Percentiles rank a stretch among this genome's conserved stretches.
Conservation (phyloP, 257 asterid genomes). For the Ligustrum vulgare region DNA sequence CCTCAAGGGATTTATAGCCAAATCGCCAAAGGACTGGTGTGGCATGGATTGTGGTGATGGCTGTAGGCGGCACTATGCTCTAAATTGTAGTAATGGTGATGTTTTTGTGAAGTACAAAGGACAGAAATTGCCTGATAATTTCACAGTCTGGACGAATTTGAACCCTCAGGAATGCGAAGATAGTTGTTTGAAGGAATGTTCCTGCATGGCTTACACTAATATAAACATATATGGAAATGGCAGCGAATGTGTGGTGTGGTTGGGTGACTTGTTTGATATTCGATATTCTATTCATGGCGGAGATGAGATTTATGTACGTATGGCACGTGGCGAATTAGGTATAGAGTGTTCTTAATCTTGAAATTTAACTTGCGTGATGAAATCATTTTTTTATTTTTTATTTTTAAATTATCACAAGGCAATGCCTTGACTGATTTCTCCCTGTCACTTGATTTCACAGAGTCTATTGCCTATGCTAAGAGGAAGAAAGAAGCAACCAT, state of each 20-base stretch:
- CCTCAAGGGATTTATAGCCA: slow-evolving; percentile 33
- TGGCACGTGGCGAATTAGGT: slow-evolving; percentile 37
- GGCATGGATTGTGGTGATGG: slow-evolving; percentile 26
- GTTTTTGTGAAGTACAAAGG: slow-evolving; percentile 31
- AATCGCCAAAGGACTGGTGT: slow-evolving; percentile 29
- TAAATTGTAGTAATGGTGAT: slow-evolving; percentile 33
- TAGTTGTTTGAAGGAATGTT: slow-evolving; percentile 33
- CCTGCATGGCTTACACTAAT: slow-evolving; percentile 40
- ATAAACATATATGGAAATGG: slow-evolving; percentile 27
- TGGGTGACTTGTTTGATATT: slow-evolving; percentile 34
- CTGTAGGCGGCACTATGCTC: slow-evolving; percentile 24
- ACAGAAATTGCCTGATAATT: slow-evolving; percentile 41
- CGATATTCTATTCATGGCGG: slow-evolving; percentile 19
- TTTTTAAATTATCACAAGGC: not conserved
- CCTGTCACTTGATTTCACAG: slow-evolving; percentile 5
- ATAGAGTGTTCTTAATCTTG: not conserved
- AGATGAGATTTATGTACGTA: slow-evolving; percentile 37
- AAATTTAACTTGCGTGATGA: not conserved
- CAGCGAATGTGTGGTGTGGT: slow-evolving; percentile 36
- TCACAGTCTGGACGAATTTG: slow-evolving; percentile 21
- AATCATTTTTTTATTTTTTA: not conserved
- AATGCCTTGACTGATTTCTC: not conserved
- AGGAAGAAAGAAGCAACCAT: slow-evolving; percentile 13
- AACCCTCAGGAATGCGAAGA: slow-evolving; percentile 20
- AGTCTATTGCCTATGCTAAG: slow-evolving; percentile 10